Evolutionary conservation across 495 filamentous ascomycete genomes (phyloP), one percentile per base, ranked within the genome.

Genomic region (Hypoxylon lenormandii): DNA sequence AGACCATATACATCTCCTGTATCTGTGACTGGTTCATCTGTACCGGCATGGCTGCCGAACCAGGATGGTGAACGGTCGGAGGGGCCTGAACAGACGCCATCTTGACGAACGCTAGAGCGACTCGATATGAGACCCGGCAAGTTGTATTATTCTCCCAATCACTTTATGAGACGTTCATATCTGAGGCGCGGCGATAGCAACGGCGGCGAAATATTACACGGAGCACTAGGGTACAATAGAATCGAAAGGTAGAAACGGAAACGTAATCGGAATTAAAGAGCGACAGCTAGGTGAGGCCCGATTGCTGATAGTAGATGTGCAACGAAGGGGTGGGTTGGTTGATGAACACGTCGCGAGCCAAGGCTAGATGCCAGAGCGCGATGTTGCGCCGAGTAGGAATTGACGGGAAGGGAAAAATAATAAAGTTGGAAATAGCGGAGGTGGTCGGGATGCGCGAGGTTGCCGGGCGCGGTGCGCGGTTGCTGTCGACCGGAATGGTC

Each of bases 11-110:
- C 42, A 86, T 79, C 59, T 90, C 89, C 74, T 89, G 86, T 23
- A 88, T 79, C 70, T 89, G 85, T 63, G 86, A 83, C 61, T 82
- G 83, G 30, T 83, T 89, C 67, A 88, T 74, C 65, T 85, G 84
- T 30, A 82, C 74, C 38, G 87, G 82, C 70, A 89, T 73, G 46
- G 78, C 74, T 62, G 83, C 50, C 10, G 61, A 82, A 68, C 86
- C 89, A 28, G 79, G 78, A 72, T 87, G 82, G 77, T 89, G 87
- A 75, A 88, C 81, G 58, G 84, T 85, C 45, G 90, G 86, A 51
- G 88, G 82, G 64, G 86, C 81, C 80, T 94, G 91, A 69, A 91
- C 86, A 37, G 91, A 93, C 74, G 92, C 87, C 92, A 96, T 96
- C 60, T 53, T 85, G 79, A 70, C 60, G 46, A 47, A 53, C 11